Evolutionary conservation across 2,329 filamentous ascomycete species (phyloP), one percentile per base, ranked within the genome.

Genomic region (Cylindrodendrum hubeiense): DNA sequence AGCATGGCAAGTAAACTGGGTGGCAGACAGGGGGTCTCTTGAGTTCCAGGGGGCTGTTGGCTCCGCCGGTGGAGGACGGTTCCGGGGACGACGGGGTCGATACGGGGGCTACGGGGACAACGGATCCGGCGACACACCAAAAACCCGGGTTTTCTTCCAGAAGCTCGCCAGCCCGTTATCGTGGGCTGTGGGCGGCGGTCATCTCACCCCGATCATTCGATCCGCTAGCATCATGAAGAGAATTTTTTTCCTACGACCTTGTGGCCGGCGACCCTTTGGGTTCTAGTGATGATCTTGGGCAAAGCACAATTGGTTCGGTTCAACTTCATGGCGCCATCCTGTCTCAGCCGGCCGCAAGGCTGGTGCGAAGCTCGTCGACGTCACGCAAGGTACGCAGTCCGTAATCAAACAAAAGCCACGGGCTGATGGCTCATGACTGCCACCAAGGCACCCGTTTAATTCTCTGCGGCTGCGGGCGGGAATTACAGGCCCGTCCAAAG

Each of bases 11-110:
- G 41, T 22, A 54, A 37, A 41, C 57, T 54, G 61, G 56, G 70
- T 74, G 72, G 44, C 49, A 75, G 72, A 74, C 70, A 72, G 62
- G 72, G 72, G 58, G 55, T 15, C 21, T 53, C 5, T 50, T 50
- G 41, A 60, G 54, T 61, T 41, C 72, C 65, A 70, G 72, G 72
- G 71, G 62, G 44, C 9, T 56, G 67, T 74, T 68, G 69, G 39
- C 67, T 64, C 47, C 44, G 51, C 37, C 37, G 63, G 46, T 65
- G 51, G 58, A 67, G 55, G 67, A 59, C 39, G 43, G 61, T 51
- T 71, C 59, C 53, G 59, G 67, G 66, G 60, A 71, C 64, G 17
- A 70, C 65, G 47, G 66, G 61, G 61, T 57, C 56, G 56, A 62
- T 58, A 60, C 67, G 58, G 64, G 62, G 51, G 46, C 34, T 34